Evolutionary conservation across 495 filamentous ascomycete genomes (phyloP), one percentile per base, ranked within the genome.

Genomic region (Lasiosphaeris hirsuta): DNA sequence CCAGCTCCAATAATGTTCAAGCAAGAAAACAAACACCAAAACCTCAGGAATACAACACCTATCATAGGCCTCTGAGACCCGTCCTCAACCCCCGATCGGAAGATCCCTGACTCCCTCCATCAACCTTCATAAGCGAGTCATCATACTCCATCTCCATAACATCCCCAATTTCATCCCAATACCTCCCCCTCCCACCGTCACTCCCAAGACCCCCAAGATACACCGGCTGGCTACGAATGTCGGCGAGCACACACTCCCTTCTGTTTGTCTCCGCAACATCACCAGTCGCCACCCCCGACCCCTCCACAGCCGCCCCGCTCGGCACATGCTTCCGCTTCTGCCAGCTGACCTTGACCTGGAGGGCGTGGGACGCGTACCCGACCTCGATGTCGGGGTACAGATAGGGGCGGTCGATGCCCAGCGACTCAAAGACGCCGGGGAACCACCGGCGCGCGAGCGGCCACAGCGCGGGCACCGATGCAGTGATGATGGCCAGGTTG

Each of bases 401-500:
- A n/a, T 58, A 59, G 43, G 62, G 61, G 50, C 58, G 59, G 49
- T 69, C 50, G 52, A 68, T 58, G 18, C 67, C 60, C 53, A 70
- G 50, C 6, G 56, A 51, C 34, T 59, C 56, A 33, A 65, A 66
- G 36, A 54, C 46, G 14, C 40, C 45, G 2, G 59, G 65, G 37
- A 70, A 65, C 61, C 61, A 66, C 9, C 43, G 37, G 35, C 68
- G 63, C 18, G 67, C 64, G 11, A 76, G 62, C 1, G 74, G 74
- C 53, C 72, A 65, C 15, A 77, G 58, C 7, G 72, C 63, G 18
- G 75, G 73, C 0, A 64, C 63, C 10, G 72, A 81, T 7, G 79
- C 79, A 1, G 76, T 75, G 33, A 81, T 65, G 52, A 83, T 73
- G n/a, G 78, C 78, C 5, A 81, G 62, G 62, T 81, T 80, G n/a